Percentiles rank a stretch among this genome's conserved stretches.
Conservation (phyloP, 106 monocot species). For the Apostasia shenzhenica region DNA sequence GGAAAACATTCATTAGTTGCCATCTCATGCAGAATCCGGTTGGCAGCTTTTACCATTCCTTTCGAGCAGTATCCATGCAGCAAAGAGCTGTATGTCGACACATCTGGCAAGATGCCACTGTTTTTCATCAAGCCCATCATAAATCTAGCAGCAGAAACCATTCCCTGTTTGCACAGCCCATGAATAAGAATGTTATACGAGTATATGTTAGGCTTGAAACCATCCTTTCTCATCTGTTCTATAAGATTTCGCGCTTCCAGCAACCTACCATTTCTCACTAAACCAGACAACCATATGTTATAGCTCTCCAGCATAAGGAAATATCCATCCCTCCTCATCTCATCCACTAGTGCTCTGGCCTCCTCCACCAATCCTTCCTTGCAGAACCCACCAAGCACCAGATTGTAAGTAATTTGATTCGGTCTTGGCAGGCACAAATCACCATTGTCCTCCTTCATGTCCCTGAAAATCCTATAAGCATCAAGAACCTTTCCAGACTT, state of each 20-base stretch:
- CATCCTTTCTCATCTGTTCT: conserved; percentile 53
- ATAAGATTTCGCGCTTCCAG: conserved; percentile 49
- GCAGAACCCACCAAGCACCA: conserved; percentile 73
- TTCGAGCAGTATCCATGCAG: conserved; percentile 71
- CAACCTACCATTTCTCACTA: conserved; percentile 50
- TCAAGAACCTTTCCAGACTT: conserved; percentile 58
- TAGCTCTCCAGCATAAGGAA: conserved; percentile 51
- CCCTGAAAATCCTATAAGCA: conserved; percentile 60
- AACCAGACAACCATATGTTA: conserved; percentile 77
- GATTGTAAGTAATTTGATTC: conserved; percentile 56
- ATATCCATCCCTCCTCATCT: conserved; percentile 58
- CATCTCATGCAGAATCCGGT: conserved; percentile 71
- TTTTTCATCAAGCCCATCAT: conserved; percentile 60
- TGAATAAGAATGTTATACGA: conserved; percentile 80
- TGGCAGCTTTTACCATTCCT: conserved; percentile 55
- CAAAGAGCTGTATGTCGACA: conserved; percentile 67
- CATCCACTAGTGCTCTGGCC: conserved; percentile 41
- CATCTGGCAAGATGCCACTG: conserved; percentile 51
- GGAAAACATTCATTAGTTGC: conserved; percentile 48
- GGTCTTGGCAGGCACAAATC: conserved; percentile 52
- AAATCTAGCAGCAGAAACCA: conserved; percentile 54
- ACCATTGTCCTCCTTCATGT: conserved; percentile 53
- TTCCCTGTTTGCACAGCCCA: conserved; percentile 76
- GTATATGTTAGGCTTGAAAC: conserved; percentile 42
- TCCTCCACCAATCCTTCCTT: conserved; percentile 54